phyloP scores from a whole-genome alignment of 2,329 filamentous ascomycete genomes.

The Anthostomella pinea region DNA sequence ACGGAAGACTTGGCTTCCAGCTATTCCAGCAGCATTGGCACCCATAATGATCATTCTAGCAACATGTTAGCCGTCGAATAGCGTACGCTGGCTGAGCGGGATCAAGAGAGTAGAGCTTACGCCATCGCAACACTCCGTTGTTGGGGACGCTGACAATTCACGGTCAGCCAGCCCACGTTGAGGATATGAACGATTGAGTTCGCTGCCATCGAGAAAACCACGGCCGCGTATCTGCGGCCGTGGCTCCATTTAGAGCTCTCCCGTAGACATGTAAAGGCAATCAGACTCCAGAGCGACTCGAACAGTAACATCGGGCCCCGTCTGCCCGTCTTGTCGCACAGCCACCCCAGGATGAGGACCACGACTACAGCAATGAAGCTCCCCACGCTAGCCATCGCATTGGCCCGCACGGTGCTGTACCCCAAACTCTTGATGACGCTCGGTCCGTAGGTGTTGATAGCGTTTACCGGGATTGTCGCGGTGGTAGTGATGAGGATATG shows the following conservation, averaged over 20 bases:
- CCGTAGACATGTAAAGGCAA: slow-evolving; percentile 35
- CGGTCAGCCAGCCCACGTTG: slow-evolving; percentile 28
- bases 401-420: slow-evolving; percentile 24
- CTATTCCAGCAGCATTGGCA: slow-evolving; percentile 25
- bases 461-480: slow-evolving; percentile 17
- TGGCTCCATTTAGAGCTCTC: slow-evolving; percentile 19
- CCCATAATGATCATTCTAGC: slow-evolving; percentile 32
- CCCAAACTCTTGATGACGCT: slow-evolving; percentile 30
- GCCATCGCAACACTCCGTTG: slow-evolving; percentile 29
- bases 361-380: slow-evolving; percentile 17
- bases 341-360: slow-evolving; percentile 16
- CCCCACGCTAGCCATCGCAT: slow-evolving; percentile 26
- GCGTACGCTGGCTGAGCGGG: too few relatives aligned
- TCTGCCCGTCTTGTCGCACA: slow-evolving; percentile 29
- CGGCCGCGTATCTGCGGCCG: slow-evolving; percentile 24
- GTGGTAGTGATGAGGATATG: slow-evolving; percentile 27
- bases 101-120: slow-evolving; percentile 20
- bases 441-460: slow-evolving; percentile 29
- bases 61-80: neutral
- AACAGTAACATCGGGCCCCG: slow-evolving; percentile 36
- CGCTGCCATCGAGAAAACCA: slow-evolving; percentile 22
- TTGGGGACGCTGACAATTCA: slow-evolving; percentile 28
- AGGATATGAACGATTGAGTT: slow-evolving; percentile 34
- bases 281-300: slow-evolving; percentile 35
- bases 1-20: slow-evolving; percentile 27